Percentiles rank a stretch among this genome's conserved stretches.
Conservation (phyloP, 1,284 basidiomycete species). For the Moesziomyces sp. region DNA sequence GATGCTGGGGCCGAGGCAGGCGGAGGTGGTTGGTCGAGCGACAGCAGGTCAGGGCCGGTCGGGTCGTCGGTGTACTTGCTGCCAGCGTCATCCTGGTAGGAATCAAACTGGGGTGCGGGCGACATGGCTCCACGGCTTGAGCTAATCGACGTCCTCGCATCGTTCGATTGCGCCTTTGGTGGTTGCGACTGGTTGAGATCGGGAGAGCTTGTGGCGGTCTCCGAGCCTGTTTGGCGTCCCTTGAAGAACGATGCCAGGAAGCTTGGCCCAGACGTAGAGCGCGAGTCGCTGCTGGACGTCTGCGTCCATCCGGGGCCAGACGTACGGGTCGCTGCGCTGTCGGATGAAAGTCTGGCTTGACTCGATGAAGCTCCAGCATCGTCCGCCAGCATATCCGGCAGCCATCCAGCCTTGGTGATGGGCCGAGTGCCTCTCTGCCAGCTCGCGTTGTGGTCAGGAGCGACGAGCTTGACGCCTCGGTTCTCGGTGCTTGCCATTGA, state of each 20-base stretch:
- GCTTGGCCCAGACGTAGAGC: slow-evolving; percentile 22
- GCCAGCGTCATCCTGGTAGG: slow-evolving; percentile 20
- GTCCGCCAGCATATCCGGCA: slow-evolving; percentile 16
- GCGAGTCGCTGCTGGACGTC: slow-evolving; percentile 30
- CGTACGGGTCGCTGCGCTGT: background rate
- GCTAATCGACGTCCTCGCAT: slow-evolving; percentile 9
- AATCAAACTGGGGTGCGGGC: slow-evolving; percentile 11
- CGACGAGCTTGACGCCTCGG: slow-evolving; percentile 21
- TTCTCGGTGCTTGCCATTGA: slow-evolving; percentile 27
- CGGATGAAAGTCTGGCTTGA: background rate
- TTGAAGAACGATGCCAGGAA: slow-evolving; percentile 43
- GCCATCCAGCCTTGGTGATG: slow-evolving; percentile 25
- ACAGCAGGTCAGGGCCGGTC: slow-evolving; percentile 39
- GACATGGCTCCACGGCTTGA: slow-evolving; percentile 9
- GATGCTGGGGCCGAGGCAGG: background rate
- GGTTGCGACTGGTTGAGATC: background rate
- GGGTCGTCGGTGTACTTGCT: slow-evolving; percentile 36
- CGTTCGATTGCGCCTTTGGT: background rate
- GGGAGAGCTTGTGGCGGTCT: background rate
- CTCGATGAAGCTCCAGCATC: slow-evolving; percentile 7
- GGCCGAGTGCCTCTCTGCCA: slow-evolving; percentile 29
- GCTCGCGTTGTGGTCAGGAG: slow-evolving; percentile 14
- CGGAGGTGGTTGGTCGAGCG: slow-evolving; percentile 18
- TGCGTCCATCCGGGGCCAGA: slow-evolving; percentile 46
- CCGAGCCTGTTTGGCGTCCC: slow-evolving; percentile 24